These are phyloP conservation scores for Penicillium sp. DNA, from an alignment of 2,329 filamentous ascomycete species.

Conservation along the genomic window DNA sequence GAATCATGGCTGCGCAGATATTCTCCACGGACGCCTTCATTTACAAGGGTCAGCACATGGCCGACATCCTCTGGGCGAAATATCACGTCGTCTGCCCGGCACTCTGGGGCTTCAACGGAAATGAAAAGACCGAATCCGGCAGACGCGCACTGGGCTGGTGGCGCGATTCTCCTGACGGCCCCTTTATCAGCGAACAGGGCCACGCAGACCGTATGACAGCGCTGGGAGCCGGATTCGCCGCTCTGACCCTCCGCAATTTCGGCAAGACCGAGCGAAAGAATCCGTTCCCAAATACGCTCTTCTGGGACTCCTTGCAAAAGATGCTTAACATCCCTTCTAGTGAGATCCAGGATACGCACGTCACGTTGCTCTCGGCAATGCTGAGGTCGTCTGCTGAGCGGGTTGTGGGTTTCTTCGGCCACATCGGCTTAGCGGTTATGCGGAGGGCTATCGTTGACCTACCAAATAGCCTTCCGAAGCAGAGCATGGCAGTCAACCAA, in stretches of 20 bases:
- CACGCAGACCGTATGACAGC: constrained; percentile 85
- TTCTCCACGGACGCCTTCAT: constrained; percentile 72
- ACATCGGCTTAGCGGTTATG: constrained; percentile 72
- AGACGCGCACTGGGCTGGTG: constrained; percentile 75
- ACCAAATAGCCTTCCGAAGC: constrained; percentile 52
- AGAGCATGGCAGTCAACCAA: constrained; percentile 44
- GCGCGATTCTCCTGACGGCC: constrained; percentile 56
- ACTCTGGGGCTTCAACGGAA: constrained; percentile 81
- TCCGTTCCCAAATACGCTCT: constrained; percentile 77
- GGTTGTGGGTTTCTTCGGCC: constrained; percentile 82
- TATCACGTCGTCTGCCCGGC: constrained; percentile 80
- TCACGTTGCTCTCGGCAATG: constrained; percentile 72
- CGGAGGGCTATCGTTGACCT: constrained; percentile 75
- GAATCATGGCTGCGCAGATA: constrained; percentile 75
- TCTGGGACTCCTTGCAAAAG: constrained; percentile 78
- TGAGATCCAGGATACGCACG: constrained; percentile 74
- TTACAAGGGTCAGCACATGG: constrained; percentile 70
- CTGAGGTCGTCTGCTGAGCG: constrained; percentile 74
- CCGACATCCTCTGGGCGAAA: constrained; percentile 87
- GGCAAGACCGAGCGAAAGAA: constrained; percentile 70
- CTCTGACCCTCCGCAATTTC: constrained; percentile 83
- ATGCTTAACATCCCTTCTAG: constrained; percentile 75
- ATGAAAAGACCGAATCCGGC: constrained; percentile 72
- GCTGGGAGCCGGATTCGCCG: constrained; percentile 80
- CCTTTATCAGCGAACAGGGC: constrained; percentile 69